phyloP scores from a whole-genome alignment of 2,329 filamentous ascomycete genomes.

The Pseudocercospora eumusae region DNA sequence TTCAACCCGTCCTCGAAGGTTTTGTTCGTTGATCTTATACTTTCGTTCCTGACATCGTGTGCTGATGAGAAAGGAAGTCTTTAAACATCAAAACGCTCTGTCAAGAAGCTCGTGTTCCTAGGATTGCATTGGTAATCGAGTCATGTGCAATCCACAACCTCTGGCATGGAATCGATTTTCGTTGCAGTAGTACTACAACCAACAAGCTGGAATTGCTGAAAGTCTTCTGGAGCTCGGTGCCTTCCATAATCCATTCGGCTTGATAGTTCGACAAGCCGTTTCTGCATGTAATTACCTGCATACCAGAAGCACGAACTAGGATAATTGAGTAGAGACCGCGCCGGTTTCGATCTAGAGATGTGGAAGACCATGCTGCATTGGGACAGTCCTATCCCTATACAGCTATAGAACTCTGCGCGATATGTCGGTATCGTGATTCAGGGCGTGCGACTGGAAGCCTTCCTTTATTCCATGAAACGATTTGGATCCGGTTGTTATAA shows the following conservation, averaged over 20 bases:
- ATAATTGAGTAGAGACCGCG: background rate
- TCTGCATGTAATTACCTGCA: background rate
- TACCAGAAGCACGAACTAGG: background rate
- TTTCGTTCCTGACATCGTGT: background rate
- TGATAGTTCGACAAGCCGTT: background rate
- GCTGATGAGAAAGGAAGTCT: background rate
- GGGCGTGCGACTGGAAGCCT: background rate
- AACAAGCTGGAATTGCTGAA: background rate
- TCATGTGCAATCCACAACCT: background rate
- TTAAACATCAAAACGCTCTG: background rate
- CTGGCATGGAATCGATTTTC: background rate
- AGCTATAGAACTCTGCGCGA: slow-evolving; percentile 4
- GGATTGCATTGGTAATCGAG: background rate
- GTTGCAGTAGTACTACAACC: no score
- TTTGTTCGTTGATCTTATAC: background rate
- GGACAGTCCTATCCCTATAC: background rate
- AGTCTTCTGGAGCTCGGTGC: background rate
- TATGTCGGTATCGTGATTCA: background rate
- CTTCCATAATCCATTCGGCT: background rate
- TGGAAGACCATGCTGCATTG: background rate
- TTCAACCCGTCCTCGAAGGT: background rate
- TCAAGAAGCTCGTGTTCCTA: background rate
- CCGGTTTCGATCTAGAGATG: background rate
- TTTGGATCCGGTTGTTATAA: background rate
- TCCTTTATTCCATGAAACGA: slow-evolving; percentile 7